Conservation (phyloP, 2,329 filamentous ascomycete genomes). For the Pestalotiopsis sp. region DNA sequence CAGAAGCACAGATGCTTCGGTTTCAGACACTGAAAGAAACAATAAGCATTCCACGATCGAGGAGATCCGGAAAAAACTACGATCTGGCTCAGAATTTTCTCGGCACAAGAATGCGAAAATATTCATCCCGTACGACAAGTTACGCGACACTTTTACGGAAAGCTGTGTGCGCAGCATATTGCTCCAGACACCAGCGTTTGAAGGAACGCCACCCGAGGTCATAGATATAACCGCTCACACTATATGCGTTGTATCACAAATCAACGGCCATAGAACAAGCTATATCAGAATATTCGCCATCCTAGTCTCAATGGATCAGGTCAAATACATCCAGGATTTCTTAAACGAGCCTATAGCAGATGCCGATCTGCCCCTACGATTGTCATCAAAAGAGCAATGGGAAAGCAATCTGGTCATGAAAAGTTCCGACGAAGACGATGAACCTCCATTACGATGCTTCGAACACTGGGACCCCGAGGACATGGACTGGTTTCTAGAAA, state of each 20-base stretch:
- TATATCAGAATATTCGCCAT: constrained; percentile 2
- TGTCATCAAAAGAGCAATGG: neutral
- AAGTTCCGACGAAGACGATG: neutral
- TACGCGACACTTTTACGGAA: neutral
- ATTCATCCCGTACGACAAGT: constrained; percentile 2
- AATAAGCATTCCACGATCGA: neutral
- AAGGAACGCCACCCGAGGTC: neutral
- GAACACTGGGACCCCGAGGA: neutral
- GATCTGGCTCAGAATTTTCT: neutral
- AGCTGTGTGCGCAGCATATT: neutral
- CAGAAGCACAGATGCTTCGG: too few species aligned
- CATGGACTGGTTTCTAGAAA: neutral
- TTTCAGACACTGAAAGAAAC: too few species aligned
- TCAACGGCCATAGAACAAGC: neutral
- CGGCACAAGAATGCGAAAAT: neutral
- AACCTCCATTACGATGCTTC: neutral
- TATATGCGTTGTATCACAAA: neutral
- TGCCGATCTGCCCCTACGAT: neutral
- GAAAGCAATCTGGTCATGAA: neutral
- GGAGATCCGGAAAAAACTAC: neutral
- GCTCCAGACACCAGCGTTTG: neutral
- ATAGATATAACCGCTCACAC: neutral
- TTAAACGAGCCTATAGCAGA: neutral
- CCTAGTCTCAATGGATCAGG: neutral
- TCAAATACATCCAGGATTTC: neutral